Base-by-base conservation (phyloP, 192 early-diverging fungal genomes). In the Umbelopsis ramanniana region DNA sequence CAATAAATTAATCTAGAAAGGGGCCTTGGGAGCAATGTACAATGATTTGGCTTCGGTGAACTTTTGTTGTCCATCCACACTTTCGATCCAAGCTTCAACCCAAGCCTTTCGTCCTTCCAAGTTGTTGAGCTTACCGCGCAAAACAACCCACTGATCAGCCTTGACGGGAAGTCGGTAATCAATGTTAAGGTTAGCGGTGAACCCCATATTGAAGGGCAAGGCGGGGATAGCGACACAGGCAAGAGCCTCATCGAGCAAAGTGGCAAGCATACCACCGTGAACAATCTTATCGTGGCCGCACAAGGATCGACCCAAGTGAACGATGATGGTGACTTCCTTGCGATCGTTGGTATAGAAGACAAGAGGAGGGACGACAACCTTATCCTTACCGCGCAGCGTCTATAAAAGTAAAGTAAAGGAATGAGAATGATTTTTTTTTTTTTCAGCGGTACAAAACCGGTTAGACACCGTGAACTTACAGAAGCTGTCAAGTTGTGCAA, bases 281-380 rank as follows among this genome's bases (percentile, higher is more conserved):
- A 89, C 82, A 66, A 96, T 93, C 47, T 86, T 87, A 22, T 88
- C 83, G 76, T 96, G 94, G 10, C 94, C 93, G 37, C 90, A 93
- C 22, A 94, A 75, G 0, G 82, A 70, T 12, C 79, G 83, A 9
- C 94, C 94, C 26, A 94, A 66, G 76, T 96, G 93, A 19, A 88
- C 37, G 3, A 94, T 75, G 5, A 67, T 74, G 3, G 83, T 50
- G 17, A 82, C 72, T 75, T 88, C 82, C 9, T 71, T 76, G 53
- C 77, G 71, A 46, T 86, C 80, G 24, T 77, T 74, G 71, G 80
- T 80, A 66, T 80, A 85, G 70, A 89, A 91, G 0, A 89, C 69
- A 1, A 83, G 74, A 3, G 88, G 90, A 2, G 53, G 23, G 17
- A 88, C 70, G 14, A 81, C 81, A n/a, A 91, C 48, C 77, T 80